Conservation (phyloP, 2,329 filamentous ascomycete genomes). For the Xylaria hypoxylon region DNA sequence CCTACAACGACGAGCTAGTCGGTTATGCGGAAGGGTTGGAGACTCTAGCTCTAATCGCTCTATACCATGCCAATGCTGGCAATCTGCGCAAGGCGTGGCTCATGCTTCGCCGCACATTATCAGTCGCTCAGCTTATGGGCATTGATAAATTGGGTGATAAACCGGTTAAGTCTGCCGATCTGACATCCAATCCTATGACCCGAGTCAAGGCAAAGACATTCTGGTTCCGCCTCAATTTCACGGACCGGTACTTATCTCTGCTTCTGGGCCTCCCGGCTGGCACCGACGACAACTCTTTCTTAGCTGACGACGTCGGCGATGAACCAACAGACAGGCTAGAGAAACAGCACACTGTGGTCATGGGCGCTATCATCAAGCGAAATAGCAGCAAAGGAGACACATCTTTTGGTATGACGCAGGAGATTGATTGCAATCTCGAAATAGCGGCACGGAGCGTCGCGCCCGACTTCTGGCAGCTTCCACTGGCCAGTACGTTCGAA, state of each 20-base stretch:
- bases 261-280: conserved; percentile 63
- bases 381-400: conserved; percentile 55
- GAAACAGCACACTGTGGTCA: conserved; percentile 57
- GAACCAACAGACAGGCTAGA: conserved; percentile 58
- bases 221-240: conserved; percentile 63
- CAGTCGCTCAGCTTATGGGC: conserved; percentile 64
- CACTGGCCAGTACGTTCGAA: conserved; percentile 42
- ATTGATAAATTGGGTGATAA: conserved; percentile 54
- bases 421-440: conserved; percentile 62
- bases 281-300: conserved; percentile 56
- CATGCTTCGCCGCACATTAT: conserved; percentile 61
- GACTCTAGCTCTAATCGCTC: conserved; percentile 60
- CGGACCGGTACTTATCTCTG: conserved; percentile 64
- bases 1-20: conserved; percentile 63
- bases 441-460: conserved; percentile 56
- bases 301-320: conserved; percentile 48
- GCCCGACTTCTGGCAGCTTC: conserved; percentile 61
- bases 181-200: conserved; percentile 48
- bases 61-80: conserved; percentile 65
- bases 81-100: conserved; percentile 68
- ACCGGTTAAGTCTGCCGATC: conserved; percentile 55
- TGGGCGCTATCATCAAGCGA: conserved; percentile 60
- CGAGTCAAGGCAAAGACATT: conserved; percentile 52
- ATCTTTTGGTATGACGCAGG: conserved; percentile 56
- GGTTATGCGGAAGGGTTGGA: conserved; percentile 65